These are phyloP conservation scores for Linderina pennispora DNA, from an alignment of 192 early-diverging fungal species.

Conservation along the genomic window DNA sequence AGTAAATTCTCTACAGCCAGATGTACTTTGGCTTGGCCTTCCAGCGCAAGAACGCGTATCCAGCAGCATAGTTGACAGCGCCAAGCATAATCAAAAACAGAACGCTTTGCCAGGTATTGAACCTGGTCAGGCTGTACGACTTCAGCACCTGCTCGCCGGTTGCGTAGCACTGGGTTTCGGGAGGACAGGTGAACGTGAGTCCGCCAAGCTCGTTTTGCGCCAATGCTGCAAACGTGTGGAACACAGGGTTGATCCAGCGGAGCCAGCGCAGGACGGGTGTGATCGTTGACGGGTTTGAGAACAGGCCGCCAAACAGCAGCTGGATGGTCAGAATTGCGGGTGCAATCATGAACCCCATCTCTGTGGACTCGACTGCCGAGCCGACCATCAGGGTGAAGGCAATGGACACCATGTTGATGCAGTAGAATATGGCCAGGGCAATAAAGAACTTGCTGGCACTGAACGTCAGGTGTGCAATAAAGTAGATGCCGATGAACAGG, in stretches of 20 bases:
- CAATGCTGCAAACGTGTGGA: conserved; percentile 34
- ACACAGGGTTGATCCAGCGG: conserved; percentile 42
- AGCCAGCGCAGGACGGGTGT: conserved; percentile 48
- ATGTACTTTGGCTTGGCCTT: conserved; percentile 41
- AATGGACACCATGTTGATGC: conserved; percentile 26
- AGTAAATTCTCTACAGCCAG: too few relatives aligned
- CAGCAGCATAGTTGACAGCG: conserved; percentile 13
- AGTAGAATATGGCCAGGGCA: conserved; percentile 34
- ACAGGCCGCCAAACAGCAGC: conserved; percentile 43
- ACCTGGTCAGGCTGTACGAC: conserved; percentile 27
- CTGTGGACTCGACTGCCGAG: conserved; percentile 30
- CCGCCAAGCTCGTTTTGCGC: conserved; percentile 42
- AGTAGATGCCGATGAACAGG: conserved; percentile 44
- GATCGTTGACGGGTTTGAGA: conserved; percentile 35
- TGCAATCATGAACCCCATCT: conserved; percentile 38
- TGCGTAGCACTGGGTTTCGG: conserved; percentile 24
- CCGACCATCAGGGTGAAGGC: conserved; percentile 34
- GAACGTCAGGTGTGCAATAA: conserved; percentile 34
- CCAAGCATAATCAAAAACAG: conserved; percentile 43
- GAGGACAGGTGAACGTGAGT: conserved; percentile 25
- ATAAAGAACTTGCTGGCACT: conserved; percentile 44
- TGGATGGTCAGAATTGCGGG: conserved; percentile 36
- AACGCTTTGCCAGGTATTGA: conserved; percentile 36
- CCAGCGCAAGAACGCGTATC: conserved; percentile 37
- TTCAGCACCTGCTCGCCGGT: conserved; percentile 31